Percentiles rank a stretch among this genome's conserved stretches.
phyloP scores from a whole-genome alignment of 148 eudicot genomes.

The Pharnaceum exiguum region DNA sequence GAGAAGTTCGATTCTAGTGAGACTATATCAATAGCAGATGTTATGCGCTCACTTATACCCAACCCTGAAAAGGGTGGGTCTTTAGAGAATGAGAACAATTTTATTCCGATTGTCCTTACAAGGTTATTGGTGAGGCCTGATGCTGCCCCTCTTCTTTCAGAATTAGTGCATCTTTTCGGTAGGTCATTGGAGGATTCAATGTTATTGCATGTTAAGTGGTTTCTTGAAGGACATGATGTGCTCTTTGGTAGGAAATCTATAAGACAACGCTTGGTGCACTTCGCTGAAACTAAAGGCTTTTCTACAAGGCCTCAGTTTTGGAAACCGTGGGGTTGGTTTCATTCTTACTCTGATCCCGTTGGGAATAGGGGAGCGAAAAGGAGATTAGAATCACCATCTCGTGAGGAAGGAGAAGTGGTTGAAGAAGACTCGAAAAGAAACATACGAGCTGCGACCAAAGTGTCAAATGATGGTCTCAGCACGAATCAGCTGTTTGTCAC shows the following conservation, averaged over 20 bases:
- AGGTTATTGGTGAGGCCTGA: constrained; percentile 90
- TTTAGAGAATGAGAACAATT: constrained; percentile 76
- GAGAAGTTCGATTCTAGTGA: constrained; percentile 64
- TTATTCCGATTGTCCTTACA: constrained; percentile 70
- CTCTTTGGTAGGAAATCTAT: constrained; percentile 87
- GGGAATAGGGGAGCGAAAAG: constrained; percentile 42
- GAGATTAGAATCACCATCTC: constrained; percentile 47
- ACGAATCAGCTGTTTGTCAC: constrained; percentile 60
- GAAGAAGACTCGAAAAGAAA: constrained; percentile 51
- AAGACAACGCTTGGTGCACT: constrained; percentile 68
- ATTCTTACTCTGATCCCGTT: constrained; percentile 20
- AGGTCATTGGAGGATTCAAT: constrained; percentile 83
- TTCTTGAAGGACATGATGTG: constrained; percentile 77
- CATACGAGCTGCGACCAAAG: constrained; percentile 37
- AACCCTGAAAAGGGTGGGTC: constrained; percentile 53
- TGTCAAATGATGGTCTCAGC: constrained; percentile 35
- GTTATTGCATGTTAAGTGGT: constrained; percentile 81
- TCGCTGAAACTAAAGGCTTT: constrained; percentile 67
- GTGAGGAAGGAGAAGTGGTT: constrained; percentile 93
- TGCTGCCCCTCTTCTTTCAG: constrained; percentile 90
- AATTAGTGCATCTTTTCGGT: constrained; percentile 81
- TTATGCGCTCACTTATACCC: constrained; percentile 60
- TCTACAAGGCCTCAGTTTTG: constrained; percentile 67
- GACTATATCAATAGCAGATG: constrained; percentile 56
- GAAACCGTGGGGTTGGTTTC: constrained; percentile 96